Percentiles rank a stretch among this genome's conserved stretches.
Evolutionary conservation across 78 protist genomes (phyloP).

Genomic region (Monosiga brevicollis): DNA sequence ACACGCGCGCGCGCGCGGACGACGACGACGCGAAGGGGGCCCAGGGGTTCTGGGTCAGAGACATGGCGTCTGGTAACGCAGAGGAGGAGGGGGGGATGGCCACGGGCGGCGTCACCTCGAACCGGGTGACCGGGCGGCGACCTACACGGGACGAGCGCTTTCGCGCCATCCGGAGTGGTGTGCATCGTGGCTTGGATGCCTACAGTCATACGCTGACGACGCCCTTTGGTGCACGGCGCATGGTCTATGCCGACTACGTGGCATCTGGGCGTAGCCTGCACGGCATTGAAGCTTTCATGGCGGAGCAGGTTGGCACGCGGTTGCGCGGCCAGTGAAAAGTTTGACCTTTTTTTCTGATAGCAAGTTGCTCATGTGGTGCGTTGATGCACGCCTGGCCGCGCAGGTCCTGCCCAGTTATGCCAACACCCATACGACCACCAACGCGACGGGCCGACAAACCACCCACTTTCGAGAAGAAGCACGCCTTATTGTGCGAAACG

Average conservation of each 20-base stretch:
- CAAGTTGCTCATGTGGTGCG: background rate
- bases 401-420: slow-evolving; percentile 74
- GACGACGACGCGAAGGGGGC: too few species aligned
- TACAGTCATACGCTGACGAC: too few species aligned
- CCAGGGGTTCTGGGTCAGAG: too few species aligned
- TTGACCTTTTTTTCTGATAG: background rate
- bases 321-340: too few species aligned
- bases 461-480: slow-evolving; percentile 61
- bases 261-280: slow-evolving; percentile 63
- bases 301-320: background rate
- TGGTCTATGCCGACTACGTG: slow-evolving; percentile 57
- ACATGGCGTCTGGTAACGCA: too few species aligned
- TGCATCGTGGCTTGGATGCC: too few species aligned
- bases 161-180: too few species aligned
- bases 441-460: slow-evolving; percentile 61
- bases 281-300: slow-evolving; percentile 45
- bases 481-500: slow-evolving; percentile 27
- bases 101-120: too few species aligned
- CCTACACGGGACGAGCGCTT: too few species aligned
- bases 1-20: too few species aligned
- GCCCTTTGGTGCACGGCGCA: slow-evolving; percentile 27
- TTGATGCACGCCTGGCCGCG: background rate
- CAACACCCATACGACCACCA: slow-evolving; percentile 77
- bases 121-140: too few species aligned
- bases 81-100: too few species aligned